A percentile compares a stretch with the other conserved stretches of the same genome.
These are phyloP conservation scores for Ocimum tenuiflorum DNA, from an alignment of 257 asterid species.

Conservation along the genomic window DNA sequence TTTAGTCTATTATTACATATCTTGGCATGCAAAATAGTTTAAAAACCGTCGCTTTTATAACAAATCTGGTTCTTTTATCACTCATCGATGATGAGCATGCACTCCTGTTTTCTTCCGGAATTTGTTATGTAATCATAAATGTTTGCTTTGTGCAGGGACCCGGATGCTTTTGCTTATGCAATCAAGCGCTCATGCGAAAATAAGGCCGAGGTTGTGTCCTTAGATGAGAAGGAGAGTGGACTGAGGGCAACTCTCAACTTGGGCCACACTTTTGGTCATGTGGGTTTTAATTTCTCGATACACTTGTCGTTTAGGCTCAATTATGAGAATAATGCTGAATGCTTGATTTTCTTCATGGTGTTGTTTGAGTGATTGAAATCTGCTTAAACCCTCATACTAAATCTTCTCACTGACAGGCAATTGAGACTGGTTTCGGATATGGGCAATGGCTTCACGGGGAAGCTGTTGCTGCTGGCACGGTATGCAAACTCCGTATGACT, in stretches of 20 bases:
- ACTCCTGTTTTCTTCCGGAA: neutral
- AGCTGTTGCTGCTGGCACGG: conserved; percentile 98
- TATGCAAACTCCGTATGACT: conserved; percentile 22
- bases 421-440: conserved; percentile 83
- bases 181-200: conserved; percentile 97
- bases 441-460: conserved; percentile 99
- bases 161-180: conserved; percentile 74
- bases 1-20: neutral
- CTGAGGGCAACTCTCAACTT: conserved; percentile 89
- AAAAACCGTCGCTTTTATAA: neutral
- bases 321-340: neutral
- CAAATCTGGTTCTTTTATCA: neutral
- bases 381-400: conserved; percentile 3
- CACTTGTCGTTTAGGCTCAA: neutral
- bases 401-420: conserved; percentile 57
- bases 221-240: conserved; percentile 95
- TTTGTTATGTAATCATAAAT: conserved; percentile 13
- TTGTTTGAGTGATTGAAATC: neutral
- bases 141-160: conserved; percentile 52
- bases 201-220: conserved; percentile 93
- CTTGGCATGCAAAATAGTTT: neutral
- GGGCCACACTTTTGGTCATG: conserved; percentile 99
- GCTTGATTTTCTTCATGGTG: neutral
- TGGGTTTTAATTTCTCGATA: conserved; percentile 33
- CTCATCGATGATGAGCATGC: conserved; percentile 8